These are phyloP conservation scores for Leishmania major DNA, from an alignment of 208 protist species.

Conservation along the genomic window DNA sequence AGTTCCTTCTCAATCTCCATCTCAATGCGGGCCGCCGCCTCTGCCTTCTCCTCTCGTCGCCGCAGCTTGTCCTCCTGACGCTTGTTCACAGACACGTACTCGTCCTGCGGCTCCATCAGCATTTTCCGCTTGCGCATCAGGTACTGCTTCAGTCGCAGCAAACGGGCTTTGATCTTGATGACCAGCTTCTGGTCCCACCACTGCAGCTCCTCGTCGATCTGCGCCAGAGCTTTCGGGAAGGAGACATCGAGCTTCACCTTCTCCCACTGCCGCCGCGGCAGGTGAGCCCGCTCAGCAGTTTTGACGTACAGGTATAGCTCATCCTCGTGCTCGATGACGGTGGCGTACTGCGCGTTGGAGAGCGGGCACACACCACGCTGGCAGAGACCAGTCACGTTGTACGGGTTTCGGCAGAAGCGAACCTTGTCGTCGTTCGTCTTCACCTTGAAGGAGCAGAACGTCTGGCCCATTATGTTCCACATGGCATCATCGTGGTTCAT, in stretches of 20 bases:
- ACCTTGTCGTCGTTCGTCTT: conserved; percentile 93
- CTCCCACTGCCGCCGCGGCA: conserved; percentile 98
- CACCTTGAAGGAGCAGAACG: conserved; percentile 94
- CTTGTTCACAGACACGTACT: conserved; percentile 97
- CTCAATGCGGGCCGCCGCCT: conserved; percentile 96
- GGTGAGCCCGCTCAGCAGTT: conserved; percentile 98
- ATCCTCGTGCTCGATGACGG: conserved; percentile 97
- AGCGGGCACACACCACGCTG: conserved; percentile 97
- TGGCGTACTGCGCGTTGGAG: conserved; percentile 98
- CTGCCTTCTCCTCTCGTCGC: conserved; percentile 96
- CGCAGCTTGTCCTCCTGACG: conserved; percentile 96
- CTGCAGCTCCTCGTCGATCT: conserved; percentile 97
- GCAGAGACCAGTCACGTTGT: conserved; percentile 99
- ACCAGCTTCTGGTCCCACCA: conserved; percentile 96
- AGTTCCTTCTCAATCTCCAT: conserved; percentile 98
- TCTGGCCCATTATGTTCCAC: conserved; percentile 94
- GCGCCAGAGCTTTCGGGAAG: conserved; percentile 94
- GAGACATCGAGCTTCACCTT: conserved; percentile 96
- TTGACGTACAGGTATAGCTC: conserved; percentile 98
- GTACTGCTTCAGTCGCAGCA: conserved; percentile 98
- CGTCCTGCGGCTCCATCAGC: conserved; percentile 89
- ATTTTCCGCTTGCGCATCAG: conserved; percentile 98
- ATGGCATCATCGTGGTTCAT: conserved; percentile 95
- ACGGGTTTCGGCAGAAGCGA: conserved; percentile 98
- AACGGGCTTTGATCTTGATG: conserved; percentile 97